Percentiles rank a stretch among this genome's conserved stretches.
These are phyloP conservation scores for Pisolithus thermaeus DNA, from an alignment of 1,284 basidiomycete genomes.

Conservation along the genomic window DNA sequence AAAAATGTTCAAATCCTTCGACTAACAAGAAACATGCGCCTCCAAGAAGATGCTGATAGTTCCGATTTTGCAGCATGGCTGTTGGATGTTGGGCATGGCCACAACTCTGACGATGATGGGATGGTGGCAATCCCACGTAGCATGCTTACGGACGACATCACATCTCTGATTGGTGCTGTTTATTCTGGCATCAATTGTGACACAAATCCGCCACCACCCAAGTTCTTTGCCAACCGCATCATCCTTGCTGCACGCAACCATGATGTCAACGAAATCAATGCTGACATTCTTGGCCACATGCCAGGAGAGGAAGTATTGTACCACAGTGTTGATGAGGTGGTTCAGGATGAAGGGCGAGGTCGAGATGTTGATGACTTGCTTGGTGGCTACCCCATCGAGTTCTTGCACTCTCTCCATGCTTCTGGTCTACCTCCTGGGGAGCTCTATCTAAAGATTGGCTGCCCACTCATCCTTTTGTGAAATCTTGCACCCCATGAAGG, in stretches of 20 bases:
- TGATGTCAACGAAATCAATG: neutral
- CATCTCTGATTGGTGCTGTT: neutral
- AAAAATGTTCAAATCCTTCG: conserved; percentile 20
- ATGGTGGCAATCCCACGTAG: neutral
- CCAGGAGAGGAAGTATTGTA: neutral
- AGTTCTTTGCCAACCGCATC: conserved; percentile 5
- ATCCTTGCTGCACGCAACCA: neutral
- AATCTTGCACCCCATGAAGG: conserved; percentile 29
- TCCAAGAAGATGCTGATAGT: conserved; percentile 18
- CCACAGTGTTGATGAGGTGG: neutral
- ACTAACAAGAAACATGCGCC: conserved; percentile 33
- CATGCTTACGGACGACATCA: neutral
- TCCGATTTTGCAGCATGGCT: conserved; percentile 34
- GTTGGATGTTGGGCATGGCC: conserved; percentile 35
- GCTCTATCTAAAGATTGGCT: conserved; percentile 29
- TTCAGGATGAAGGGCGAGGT: neutral
- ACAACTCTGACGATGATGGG: conserved; percentile 7
- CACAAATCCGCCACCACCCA: conserved; percentile 9
- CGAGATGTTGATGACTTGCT: neutral
- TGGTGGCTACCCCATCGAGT: conserved; percentile 14
- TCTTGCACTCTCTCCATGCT: conserved; percentile 12
- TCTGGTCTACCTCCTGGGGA: conserved; percentile 19
- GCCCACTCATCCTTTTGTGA: conserved; percentile 31
- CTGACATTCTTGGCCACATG: neutral
- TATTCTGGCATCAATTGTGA: neutral